Conservation (phyloP, 129 eudicot species). For the Ambrosia trifida region DNA sequence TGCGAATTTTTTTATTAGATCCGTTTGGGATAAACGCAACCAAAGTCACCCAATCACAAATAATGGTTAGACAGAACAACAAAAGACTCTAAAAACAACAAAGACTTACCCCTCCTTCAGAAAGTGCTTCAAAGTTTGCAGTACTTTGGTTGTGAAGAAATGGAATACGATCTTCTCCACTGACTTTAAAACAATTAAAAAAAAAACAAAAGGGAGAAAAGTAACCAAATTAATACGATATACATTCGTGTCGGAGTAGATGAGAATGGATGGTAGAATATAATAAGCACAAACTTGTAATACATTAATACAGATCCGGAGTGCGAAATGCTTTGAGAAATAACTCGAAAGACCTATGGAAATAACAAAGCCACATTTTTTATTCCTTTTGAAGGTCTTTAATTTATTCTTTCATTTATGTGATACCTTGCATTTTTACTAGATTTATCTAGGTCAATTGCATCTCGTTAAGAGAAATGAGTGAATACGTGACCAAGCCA, state of each 20-base stretch:
- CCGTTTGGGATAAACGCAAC: no score
- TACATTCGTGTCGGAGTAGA: not conserved
- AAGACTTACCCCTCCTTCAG: constrained; percentile 69
- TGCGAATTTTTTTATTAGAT: no score
- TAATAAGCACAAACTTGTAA: constrained; percentile 6
- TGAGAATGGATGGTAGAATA: constrained; percentile 6
- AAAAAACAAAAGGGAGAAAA: constrained; percentile 1
- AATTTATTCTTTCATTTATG: no score
- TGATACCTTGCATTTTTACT: not conserved
- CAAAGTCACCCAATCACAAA: no score
- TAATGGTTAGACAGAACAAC: no score
- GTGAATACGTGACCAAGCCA: constrained; percentile 3
- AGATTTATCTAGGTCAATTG: not conserved
- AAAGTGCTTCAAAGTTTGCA: constrained; percentile 81
- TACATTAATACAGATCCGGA: not conserved
- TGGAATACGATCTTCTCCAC: constrained; percentile 80
- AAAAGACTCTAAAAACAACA: no score
- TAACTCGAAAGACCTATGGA: no score
- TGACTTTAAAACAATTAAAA: constrained; percentile 48
- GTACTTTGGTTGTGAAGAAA: constrained; percentile 97
- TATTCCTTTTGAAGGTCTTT: no score
- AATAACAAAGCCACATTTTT: no score
- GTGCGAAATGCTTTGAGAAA: no score
- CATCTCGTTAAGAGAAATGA: not conserved
- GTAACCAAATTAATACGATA: not conserved